Base-by-base conservation (phyloP, 805 yeast genomes). In the Maudiozyma barnettii region DNA sequence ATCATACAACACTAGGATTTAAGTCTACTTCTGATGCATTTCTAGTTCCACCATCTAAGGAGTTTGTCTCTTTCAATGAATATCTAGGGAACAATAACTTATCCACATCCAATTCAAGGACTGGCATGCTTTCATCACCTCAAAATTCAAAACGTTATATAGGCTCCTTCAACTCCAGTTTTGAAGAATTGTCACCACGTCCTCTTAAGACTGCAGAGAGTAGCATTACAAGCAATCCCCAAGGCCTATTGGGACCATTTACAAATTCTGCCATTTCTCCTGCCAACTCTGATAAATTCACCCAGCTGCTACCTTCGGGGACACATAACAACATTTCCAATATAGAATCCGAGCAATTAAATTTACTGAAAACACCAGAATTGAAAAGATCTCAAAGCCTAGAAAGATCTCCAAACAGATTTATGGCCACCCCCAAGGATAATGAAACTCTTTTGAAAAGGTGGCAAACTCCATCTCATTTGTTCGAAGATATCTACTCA, bases 401-500 rank as follows among this genome's bases (percentile, higher is more conserved):
- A 10, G 61, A 58, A 16, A 57, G 55, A 35, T 58, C 64, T 2
- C 64, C 64, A 9, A 43, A 46, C 31, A 45, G 56, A 31, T 51
- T 55, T 23, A 49, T 49, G 16, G 45, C 54, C 5, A 59, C 64
- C 4, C 64, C 64, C 9, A 54, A 51, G 43, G 63, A 56, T 41
- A 55, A 49, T 4, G 49, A 51, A 23, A 47, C 56, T 3, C 37
- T 54, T 16, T 43, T 56, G 39, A 60, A 55, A 41, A 62, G 54
- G 49, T 62, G 66, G 66, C 64, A 62, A 48, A 62, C 66, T 5
- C 67, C 67, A 14, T 60, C 65, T 4, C 60, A 59, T 44, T 46
- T 61, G 19, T 61, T 63, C 38, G 66, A 63, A 48, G 66, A 63
- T 49, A 50, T 60, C 13, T 61, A 61, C 41, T 54, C 60, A 21